A percentile compares a stretch with the other conserved stretches of the same genome.
phyloP scores from a whole-genome alignment of 805 yeast genomes.

The Blastobotrys americana region DNA sequence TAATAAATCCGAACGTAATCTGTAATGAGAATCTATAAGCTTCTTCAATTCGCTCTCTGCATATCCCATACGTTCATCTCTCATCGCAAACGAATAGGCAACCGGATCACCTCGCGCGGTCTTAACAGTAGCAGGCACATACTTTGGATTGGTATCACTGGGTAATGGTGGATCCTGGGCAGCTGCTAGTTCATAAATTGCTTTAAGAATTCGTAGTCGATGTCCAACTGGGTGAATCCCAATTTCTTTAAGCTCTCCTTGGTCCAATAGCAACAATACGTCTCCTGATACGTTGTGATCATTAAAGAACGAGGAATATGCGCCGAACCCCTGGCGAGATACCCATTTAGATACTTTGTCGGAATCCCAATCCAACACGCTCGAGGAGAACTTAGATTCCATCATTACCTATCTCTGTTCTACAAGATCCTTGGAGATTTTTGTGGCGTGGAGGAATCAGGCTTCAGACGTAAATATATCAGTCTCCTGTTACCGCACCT shows the following conservation, averaged over 20 bases:
- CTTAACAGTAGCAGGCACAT: slow-evolving; percentile 29
- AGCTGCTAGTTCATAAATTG: slow-evolving; percentile 47
- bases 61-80: slow-evolving; percentile 29
- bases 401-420: too few species aligned
- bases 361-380: slow-evolving; percentile 20
- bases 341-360: slow-evolving; percentile 20
- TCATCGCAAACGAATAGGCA: slow-evolving; percentile 17
- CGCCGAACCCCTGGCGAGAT: slow-evolving; percentile 16
- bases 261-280: slow-evolving; percentile 57
- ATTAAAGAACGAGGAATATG: slow-evolving; percentile 33
- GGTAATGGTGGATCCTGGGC: slow-evolving; percentile 12
- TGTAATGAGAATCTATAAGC: slow-evolving; percentile 47
- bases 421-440: too few species aligned
- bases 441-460: too few species aligned
- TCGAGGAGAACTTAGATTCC: neutral
- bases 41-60: slow-evolving; percentile 34
- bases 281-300: slow-evolving; percentile 67
- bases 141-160: slow-evolving; percentile 17
- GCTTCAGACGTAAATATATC: too few species aligned
- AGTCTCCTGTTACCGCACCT: too few species aligned
- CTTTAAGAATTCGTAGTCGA: slow-evolving; percentile 53
- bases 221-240: slow-evolving; percentile 50
- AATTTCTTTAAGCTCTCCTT: slow-evolving; percentile 66
- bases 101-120: slow-evolving; percentile 17
- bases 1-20: slow-evolving; percentile 55